Evolutionary conservation across 2,329 filamentous ascomycete genomes (phyloP).

Genomic region (Colletotrichum sp.): DNA sequence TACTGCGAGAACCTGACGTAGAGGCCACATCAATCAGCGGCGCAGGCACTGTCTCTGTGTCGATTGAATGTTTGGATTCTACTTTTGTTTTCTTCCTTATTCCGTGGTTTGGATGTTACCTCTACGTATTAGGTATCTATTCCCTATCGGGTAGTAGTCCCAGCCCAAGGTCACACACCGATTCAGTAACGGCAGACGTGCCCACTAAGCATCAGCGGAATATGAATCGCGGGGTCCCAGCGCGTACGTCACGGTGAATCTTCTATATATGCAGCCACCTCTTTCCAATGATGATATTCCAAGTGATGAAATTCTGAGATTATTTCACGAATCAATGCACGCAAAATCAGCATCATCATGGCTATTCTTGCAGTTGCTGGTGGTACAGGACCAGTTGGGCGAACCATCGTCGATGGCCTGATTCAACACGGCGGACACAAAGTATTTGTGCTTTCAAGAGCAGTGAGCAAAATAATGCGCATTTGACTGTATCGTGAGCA

Average conservation of each 20-base stretch:
- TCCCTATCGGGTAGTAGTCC: neutral
- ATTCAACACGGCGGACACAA: constrained; percentile 35
- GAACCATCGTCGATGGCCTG: constrained; percentile 51
- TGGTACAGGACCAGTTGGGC: constrained; percentile 49
- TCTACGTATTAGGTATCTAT: neutral
- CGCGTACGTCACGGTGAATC: rapidly evolving
- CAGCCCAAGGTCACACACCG: neutral
- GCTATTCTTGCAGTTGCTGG: constrained; percentile 48
- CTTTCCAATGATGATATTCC: rapidly evolving
- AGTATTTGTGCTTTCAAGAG: constrained; percentile 44
- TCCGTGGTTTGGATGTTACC: no score
- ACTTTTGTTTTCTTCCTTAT: no score
- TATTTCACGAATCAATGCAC: rapidly evolving
- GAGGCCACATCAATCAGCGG: rapidly evolving
- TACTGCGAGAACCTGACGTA: neutral
- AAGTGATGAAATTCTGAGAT: rapidly evolving
- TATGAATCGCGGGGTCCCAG: neutral
- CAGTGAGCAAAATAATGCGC: constrained; percentile 25
- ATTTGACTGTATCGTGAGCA: rapidly evolving
- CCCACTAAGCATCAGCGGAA: neutral
- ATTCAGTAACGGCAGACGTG: neutral
- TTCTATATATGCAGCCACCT: neutral
- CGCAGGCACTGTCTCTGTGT: neutral
- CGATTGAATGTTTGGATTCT: neutral
- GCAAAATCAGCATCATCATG: neutral